Percentiles rank a stretch among this genome's conserved stretches.
Evolutionary conservation across 1,139 yeast species (phyloP).

Genomic region (Kurtzmaniella quercitrusa): DNA sequence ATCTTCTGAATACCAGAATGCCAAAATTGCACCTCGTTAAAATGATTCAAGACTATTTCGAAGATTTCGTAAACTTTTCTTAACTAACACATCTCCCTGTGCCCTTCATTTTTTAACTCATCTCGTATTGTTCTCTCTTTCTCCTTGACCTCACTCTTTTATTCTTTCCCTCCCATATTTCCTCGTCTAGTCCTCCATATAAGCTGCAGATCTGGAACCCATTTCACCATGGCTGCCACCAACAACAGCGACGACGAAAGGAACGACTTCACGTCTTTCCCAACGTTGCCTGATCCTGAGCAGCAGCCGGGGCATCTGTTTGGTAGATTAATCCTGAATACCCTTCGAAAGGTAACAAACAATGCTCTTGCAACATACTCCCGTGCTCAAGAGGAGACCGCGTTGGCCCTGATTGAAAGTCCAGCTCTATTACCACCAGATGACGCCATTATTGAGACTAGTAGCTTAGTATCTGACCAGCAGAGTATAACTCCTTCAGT

Average conservation of each 20-base stretch:
- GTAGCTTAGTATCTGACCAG: background rate
- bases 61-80: no score
- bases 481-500: background rate
- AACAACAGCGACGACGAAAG: conserved; percentile 17
- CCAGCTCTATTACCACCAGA: background rate
- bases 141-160: background rate
- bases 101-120: background rate
- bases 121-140: background rate
- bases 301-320: conserved; percentile 27
- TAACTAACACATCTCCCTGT: no score
- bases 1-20: no score
- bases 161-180: background rate
- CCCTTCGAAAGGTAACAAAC: conserved; percentile 43
- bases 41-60: no score
- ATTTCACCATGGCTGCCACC: background rate
- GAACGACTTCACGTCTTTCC: conserved; percentile 41
- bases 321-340: conserved; percentile 32
- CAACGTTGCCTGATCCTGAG: conserved; percentile 45
- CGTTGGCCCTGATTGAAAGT: background rate
- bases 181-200: background rate
- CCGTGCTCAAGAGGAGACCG: background rate
- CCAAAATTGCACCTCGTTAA: no score
- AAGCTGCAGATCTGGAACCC: conserved; percentile 1
- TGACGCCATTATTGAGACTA: conserved; percentile 1
- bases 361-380: conserved; percentile 40